Evolutionary conservation across 768 basidiomycete species (phyloP).

Genomic region (Multifurca ochricompacta): DNA sequence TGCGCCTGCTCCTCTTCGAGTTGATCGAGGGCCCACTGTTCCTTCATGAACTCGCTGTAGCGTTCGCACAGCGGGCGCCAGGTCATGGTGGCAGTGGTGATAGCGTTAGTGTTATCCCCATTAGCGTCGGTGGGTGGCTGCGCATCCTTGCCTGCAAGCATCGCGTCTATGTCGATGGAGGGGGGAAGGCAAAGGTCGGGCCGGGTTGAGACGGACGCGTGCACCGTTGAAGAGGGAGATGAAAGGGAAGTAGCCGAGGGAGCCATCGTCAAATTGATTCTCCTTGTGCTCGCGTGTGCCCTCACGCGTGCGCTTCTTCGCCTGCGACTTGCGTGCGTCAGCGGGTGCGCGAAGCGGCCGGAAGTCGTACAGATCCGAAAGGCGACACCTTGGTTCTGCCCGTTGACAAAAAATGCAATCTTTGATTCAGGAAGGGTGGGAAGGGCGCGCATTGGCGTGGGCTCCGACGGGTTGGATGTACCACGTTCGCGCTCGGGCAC

Average conservation of each 20-base stretch:
- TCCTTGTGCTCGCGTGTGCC: slow-evolving; percentile 65
- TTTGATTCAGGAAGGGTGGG: slow-evolving; percentile 63
- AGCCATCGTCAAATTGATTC: slow-evolving; percentile 90
- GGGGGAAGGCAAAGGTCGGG: slow-evolving; percentile 75
- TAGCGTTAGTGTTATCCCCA: background rate
- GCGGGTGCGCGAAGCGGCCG: slow-evolving; percentile 66
- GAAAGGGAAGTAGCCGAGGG: slow-evolving; percentile 92
- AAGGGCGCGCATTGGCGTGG: slow-evolving; percentile 44
- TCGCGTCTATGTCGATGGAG: slow-evolving; percentile 68
- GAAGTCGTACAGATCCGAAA: slow-evolving; percentile 89
- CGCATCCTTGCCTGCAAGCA: slow-evolving; percentile 38
- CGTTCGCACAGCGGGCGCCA: slow-evolving; percentile 83
- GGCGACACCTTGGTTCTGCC: slow-evolving; percentile 72
- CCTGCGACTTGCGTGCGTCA: slow-evolving; percentile 54
- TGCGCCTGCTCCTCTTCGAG: slow-evolving; percentile 67
- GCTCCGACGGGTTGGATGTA: slow-evolving; percentile 30
- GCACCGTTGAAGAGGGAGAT: slow-evolving; percentile 91
- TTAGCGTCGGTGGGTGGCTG: slow-evolving; percentile 25
- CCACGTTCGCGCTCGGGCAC: slow-evolving; percentile 50
- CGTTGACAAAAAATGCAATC: slow-evolving; percentile 90
- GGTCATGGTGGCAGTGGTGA: slow-evolving; percentile 27
- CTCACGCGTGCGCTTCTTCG: slow-evolving; percentile 54
- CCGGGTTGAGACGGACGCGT: slow-evolving; percentile 79
- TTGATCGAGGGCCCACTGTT: slow-evolving; percentile 73
- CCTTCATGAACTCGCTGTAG: slow-evolving; percentile 76